phyloP scores from a whole-genome alignment of 495 filamentous ascomycete genomes.

The Geopyxis carbonaria region DNA sequence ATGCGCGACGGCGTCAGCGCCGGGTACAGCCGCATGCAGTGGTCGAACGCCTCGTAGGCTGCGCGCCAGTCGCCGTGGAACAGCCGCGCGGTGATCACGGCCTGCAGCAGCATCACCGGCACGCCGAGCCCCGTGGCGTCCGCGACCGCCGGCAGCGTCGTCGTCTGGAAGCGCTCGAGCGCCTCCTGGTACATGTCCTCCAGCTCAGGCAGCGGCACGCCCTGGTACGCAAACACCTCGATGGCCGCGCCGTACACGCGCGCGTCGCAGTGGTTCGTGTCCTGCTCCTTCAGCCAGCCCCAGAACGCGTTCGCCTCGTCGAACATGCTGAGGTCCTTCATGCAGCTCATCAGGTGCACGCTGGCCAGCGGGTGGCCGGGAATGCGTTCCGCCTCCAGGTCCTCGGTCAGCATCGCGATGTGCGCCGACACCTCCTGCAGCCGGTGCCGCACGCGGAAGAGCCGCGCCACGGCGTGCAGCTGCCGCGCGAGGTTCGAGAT shows the following conservation, averaged over 20 bases:
- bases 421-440: conserved; percentile 12
- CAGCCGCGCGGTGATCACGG: conserved; percentile 32
- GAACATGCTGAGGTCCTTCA: conserved; percentile 30
- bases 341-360: conserved; percentile 31
- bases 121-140: conserved; percentile 22
- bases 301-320: conserved; percentile 29
- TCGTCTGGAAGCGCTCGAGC: conserved; percentile 25
- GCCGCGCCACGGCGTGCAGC: conserved; percentile 23
- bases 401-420: conserved; percentile 23
- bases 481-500: conserved; percentile 22
- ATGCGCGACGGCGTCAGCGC: conserved; percentile 26
- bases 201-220: conserved; percentile 24
- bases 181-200: conserved; percentile 30
- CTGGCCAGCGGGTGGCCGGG: conserved; percentile 28
- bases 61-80: conserved; percentile 30
- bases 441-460: conserved; percentile 14
- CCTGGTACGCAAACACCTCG: conserved; percentile 31
- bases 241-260: conserved; percentile 33
- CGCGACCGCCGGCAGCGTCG: conserved; percentile 9
- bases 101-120: conserved; percentile 30
- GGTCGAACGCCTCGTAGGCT: conserved; percentile 34
- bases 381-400: conserved; percentile 22
- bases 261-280: conserved; percentile 25
- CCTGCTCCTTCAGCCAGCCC: conserved; percentile 28
- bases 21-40: conserved; percentile 31